Evolutionary conservation across 202 grass and related monocot species (phyloP), one percentile per base, ranked within the genome.

Genomic region (Panicum virgatum): DNA sequence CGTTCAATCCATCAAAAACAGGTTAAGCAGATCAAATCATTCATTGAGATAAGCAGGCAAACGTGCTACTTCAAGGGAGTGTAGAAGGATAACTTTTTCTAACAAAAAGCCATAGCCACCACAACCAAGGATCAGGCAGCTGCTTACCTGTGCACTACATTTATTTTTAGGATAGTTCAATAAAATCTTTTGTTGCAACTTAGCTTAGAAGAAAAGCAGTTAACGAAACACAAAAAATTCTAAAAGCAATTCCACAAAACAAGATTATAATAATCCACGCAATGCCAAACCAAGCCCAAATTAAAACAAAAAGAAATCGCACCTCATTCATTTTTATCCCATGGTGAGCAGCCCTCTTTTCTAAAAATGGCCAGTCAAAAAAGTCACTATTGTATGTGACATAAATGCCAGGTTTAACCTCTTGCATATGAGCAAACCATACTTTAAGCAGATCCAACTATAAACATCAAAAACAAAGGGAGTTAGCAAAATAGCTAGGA

Each of bases 361-460:
- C 96, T 70, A 98, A 71, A 86, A 98, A 98, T 69, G 96, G 96
- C 96, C 96, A 98, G 57, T 98, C 92, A 88, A 98, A 98, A 76
- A 98, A 95, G 88, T 95, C 96, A 66, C 96, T 92, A 13, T 98
- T 98, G 56, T 98, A 98, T 25, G 96, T 95, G 80, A 98, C 96
- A 90, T 95, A 98, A 85, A 98, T 94, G 57, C 96, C 90, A 53
- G 96, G 96, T 65, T 98, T 98, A 86, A 95, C 92, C 77, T 93
- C 96, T 94, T 94, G 81, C 96, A 98, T 98, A 83, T 98, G 96
- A 72, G 88, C 70, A 86, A 98, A 95, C 96, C 96, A 98, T 82
- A 88, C 84, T 91, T 87, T 95, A 65, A 98, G 89, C 81, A 98
- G 87, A 64, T 89, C 90, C 80, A 89, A 80, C 96, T 98, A 81